These are phyloP conservation scores for Picea sitchensis DNA, from an alignment of 75 land plant genomes.

Conservation along the genomic window DNA sequence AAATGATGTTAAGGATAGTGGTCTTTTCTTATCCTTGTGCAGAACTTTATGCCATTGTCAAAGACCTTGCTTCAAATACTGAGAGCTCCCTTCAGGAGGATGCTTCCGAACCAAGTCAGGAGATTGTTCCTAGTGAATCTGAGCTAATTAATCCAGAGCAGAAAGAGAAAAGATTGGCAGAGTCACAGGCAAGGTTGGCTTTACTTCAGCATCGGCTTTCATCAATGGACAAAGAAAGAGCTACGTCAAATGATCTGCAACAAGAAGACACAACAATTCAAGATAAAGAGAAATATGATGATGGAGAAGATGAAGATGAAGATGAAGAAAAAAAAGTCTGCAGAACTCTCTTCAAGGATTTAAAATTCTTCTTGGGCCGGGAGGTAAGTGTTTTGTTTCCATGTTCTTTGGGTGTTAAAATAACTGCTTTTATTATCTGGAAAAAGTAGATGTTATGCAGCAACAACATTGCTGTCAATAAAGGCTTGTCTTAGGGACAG, in stretches of 20 bases:
- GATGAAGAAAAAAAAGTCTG: constrained; percentile 68
- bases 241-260: neutral
- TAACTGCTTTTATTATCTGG: neutral
- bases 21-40: constrained; percentile 2
- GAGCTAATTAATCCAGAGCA: constrained; percentile 25
- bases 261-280: constrained; percentile 45
- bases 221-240: constrained; percentile 41
- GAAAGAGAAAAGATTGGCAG: constrained; percentile 24
- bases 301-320: constrained; percentile 46
- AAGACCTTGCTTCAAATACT: constrained; percentile 49
- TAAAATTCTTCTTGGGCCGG: constrained; percentile 78
- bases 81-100: constrained; percentile 8
- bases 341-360: constrained; percentile 58
- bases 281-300: constrained; percentile 36
- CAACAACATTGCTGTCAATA: neutral
- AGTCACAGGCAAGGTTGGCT: constrained; percentile 65
- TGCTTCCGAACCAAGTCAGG: neutral
- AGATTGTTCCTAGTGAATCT: constrained; percentile 24
- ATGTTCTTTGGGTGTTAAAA: neutral
- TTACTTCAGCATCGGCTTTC: constrained; percentile 82
- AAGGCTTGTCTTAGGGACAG: neutral
- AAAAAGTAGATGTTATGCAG: neutral
- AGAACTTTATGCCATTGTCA: constrained; percentile 89
- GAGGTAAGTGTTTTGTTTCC: constrained; percentile 48
- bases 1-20: neutral